Conservation (phyloP, 2,329 filamentous ascomycete species). For the Helotiales sp. region DNA sequence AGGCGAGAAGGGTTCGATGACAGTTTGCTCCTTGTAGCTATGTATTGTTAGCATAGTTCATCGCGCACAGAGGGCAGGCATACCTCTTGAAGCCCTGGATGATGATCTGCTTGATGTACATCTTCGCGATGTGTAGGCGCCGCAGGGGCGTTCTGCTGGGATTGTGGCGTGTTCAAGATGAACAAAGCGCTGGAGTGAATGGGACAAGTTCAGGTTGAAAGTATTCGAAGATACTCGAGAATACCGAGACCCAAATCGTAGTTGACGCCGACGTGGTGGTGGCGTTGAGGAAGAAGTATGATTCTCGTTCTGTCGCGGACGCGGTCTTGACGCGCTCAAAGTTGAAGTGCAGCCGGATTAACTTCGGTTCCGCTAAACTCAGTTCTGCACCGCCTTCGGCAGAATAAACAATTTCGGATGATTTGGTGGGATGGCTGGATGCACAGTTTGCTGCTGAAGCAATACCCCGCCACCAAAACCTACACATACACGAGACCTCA, state of each 20-base stretch:
- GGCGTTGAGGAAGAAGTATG: background rate
- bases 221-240: background rate
- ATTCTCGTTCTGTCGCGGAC: constrained; percentile 2
- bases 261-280: background rate
- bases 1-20: constrained; percentile 96
- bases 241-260: background rate
- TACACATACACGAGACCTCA: background rate
- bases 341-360: background rate
- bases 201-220: no score
- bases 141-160: constrained; percentile 22
- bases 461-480: constrained; percentile 1
- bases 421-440: background rate
- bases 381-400: background rate
- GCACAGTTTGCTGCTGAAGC: constrained; percentile 11
- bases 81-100: constrained; percentile 99
- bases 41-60: constrained; percentile 26
- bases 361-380: background rate
- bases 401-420: constrained; percentile 3
- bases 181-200: background rate
- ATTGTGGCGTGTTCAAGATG: background rate
- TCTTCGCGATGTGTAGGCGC: constrained; percentile 49
- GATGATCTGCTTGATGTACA: constrained; percentile 99
- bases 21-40: constrained; percentile 99
- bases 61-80: constrained; percentile 30
- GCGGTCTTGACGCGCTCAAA: constrained; percentile 7